A percentile compares a stretch with the other conserved stretches of the same genome.
phyloP scores from a whole-genome alignment of 208 protist genomes.

The Leishmania arabica region DNA sequence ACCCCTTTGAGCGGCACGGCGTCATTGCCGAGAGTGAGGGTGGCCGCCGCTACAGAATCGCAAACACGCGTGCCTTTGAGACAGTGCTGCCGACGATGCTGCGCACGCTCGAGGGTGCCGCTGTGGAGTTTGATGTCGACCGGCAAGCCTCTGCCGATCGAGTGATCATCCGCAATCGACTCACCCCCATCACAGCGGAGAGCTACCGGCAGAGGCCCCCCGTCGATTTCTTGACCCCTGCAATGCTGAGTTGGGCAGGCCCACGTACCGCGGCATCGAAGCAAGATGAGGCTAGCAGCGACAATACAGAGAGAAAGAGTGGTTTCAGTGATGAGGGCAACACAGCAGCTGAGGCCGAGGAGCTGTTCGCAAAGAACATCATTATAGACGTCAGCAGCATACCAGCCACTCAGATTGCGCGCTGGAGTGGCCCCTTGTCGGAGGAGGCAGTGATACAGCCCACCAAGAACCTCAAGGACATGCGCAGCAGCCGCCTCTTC shows the following conservation, averaged over 20 bases:
- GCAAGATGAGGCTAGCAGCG: background rate
- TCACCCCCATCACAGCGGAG: conserved; percentile 58
- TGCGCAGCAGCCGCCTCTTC: conserved; percentile 72
- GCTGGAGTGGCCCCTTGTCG: conserved; percentile 52
- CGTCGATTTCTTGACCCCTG: conserved; percentile 58
- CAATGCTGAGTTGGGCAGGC: conserved; percentile 22
- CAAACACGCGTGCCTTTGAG: conserved; percentile 84
- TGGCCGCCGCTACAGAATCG: conserved; percentile 56
- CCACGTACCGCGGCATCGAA: background rate
- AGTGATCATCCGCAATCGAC: conserved; percentile 73
- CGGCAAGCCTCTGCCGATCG: conserved; percentile 39
- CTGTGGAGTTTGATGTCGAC: conserved; percentile 58
- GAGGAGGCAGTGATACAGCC: conserved; percentile 55
- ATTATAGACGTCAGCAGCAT: conserved; percentile 67
- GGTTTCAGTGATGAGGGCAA: background rate
- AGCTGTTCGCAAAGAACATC: conserved; percentile 66
- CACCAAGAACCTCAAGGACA: conserved; percentile 75
- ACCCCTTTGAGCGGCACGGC: conserved; percentile 80
- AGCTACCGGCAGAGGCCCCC: conserved; percentile 67
- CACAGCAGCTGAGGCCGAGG: background rate
- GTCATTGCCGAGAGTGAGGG: conserved; percentile 57
- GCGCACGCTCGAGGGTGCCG: conserved; percentile 60
- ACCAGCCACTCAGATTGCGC: conserved; percentile 47
- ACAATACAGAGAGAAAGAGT: background rate
- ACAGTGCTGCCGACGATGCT: conserved; percentile 81